Evolutionary conservation across 306 rosid species (phyloP).

Genomic region (Cucurbita ficifolia): DNA sequence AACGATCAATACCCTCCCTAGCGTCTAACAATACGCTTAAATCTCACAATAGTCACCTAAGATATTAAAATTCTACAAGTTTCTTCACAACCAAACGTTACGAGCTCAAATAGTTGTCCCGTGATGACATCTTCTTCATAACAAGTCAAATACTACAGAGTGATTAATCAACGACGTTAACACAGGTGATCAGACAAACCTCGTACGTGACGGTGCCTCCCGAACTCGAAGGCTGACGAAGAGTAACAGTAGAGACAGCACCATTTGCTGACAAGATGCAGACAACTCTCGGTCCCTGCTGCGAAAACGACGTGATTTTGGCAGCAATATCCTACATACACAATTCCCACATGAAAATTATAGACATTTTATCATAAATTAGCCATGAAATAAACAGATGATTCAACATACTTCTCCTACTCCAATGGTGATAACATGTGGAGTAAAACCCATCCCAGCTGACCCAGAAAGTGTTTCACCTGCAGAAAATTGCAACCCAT

Average conservation of each 20-base stretch:
- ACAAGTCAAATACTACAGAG: neutral
- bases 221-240: conserved; percentile 74
- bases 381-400: neutral
- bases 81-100: neutral
- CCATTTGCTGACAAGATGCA: conserved; percentile 86
- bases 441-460: conserved; percentile 84
- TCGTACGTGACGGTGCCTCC: conserved; percentile 90
- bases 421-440: conserved; percentile 74
- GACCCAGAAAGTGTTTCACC: conserved; percentile 74
- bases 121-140: neutral
- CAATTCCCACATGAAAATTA: neutral
- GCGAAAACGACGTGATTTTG: conserved; percentile 81
- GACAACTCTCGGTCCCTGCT: conserved; percentile 74
- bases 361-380: neutral
- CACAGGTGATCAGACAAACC: conserved; percentile 19
- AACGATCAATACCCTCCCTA: neutral
- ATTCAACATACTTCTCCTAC: conserved; percentile 60
- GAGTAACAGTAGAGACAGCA: conserved; percentile 82
- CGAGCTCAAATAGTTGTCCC: neutral
- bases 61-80: neutral
- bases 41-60: neutral
- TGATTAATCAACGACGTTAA: too few species aligned
- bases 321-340: conserved; percentile 60
- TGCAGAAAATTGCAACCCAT: neutral
- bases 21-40: too few species aligned